phyloP scores from a whole-genome alignment of 257 asterid species.

The Solanum etuberosum region DNA sequence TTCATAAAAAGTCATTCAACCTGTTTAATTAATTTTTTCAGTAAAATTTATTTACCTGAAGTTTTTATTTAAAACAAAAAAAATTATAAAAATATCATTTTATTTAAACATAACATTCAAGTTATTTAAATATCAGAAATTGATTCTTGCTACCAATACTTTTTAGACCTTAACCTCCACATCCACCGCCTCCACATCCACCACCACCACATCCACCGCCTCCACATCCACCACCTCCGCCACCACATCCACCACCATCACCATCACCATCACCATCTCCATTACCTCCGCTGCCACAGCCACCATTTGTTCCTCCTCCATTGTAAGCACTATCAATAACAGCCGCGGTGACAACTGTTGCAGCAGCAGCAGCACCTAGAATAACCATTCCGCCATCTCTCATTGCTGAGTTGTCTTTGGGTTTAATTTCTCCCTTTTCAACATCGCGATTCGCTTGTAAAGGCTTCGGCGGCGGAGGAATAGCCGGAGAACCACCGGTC shows the following conservation, averaged over 20 bases:
- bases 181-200: neutral
- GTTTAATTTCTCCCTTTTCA: neutral
- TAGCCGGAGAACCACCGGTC: neutral
- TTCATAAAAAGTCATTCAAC: too few species aligned
- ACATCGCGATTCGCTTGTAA: neutral
- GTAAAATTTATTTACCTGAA: too few species aligned
- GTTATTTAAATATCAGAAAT: too few species aligned
- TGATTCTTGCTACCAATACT: too few species aligned
- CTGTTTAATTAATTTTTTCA: too few species aligned
- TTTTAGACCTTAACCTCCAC: neutral
- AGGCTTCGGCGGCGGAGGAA: neutral
- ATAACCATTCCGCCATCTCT: neutral
- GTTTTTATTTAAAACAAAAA: too few species aligned
- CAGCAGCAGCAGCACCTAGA: neutral
- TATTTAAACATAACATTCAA: too few species aligned
- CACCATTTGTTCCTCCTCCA: neutral
- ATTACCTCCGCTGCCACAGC: neutral
- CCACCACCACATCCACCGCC: neutral
- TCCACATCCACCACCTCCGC: neutral
- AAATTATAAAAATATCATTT: too few species aligned
- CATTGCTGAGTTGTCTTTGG: neutral
- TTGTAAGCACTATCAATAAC: neutral
- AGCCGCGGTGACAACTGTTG: neutral
- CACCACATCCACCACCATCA: neutral
- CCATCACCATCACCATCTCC: too few species aligned